Base-by-base conservation (phyloP, 345 rosid genomes). In the Citrus sp. region DNA sequence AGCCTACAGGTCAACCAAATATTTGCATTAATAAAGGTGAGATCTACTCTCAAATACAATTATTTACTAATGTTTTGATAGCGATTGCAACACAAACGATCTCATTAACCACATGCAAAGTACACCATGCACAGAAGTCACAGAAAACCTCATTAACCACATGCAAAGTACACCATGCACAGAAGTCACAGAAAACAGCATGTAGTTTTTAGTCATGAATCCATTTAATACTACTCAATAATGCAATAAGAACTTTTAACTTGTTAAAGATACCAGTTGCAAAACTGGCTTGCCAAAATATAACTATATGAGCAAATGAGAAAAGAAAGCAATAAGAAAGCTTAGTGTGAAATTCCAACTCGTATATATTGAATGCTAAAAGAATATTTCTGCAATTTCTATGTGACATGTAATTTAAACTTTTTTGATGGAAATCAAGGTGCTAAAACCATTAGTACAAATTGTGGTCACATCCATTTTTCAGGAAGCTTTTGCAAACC, bases 401-500 rank as follows among this genome's bases (percentile, higher is more conserved):
- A 46, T 13, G 51, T 12, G 18, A 13, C 51, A 46, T 12, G 51
- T 13, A 46, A 46, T 46, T 46, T 46, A 1, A 46, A 46, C 16
- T 46, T 60, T 37, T 32, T 60, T 7, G 8, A 4, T 6, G 75
- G 18, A 38, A 73, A 25, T 25, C 54, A 0, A 24, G 64, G 21
- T 2, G 25, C 60, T 49, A 24, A 73, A 30, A 25, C 38, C 68
- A 38, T 9, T 38, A 38, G 24, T 28, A 74, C 55, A 16, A 9
- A 25, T 60, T n/a, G 55, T 19, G 40, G 72, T 38, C 78, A 32
- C 34, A 24, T 37, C 56, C 66, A 76, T 67, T 67, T 55, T 66
- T 76, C 65, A 76, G 67, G 73, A 67, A 67, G 79, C 65, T 66
- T 76, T 76, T 67, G 40, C 65, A 67, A 67, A 55, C 79, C 73